Conservation (phyloP, 2,329 filamentous ascomycete species). For the Monosporascus sp. region DNA sequence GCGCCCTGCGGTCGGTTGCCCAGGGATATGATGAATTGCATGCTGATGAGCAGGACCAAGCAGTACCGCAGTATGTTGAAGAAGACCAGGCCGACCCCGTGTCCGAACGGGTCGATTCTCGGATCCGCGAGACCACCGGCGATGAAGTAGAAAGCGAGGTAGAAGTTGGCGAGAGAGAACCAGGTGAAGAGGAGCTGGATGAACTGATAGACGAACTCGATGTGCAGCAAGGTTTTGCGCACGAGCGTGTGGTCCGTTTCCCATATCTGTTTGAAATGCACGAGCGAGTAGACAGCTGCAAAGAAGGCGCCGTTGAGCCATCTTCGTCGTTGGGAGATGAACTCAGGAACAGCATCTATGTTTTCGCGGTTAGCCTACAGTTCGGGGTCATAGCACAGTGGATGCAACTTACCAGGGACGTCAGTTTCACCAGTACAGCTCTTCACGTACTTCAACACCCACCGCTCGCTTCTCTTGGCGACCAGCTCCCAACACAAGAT, state of each 20-base stretch:
- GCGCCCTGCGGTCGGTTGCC: conserved; percentile 95
- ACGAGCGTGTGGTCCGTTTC: conserved; percentile 82
- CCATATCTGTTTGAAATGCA: conserved; percentile 94
- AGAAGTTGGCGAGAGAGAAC: conserved; percentile 98
- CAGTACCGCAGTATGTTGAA: conserved; percentile 83
- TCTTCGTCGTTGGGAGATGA: conserved; percentile 90
- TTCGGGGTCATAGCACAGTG: conserved; percentile 1
- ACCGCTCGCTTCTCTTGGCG: conserved; percentile 87
- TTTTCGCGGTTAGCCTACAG: conserved; percentile 22
- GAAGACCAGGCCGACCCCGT: conserved; percentile 76
- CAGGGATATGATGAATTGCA: conserved; percentile 94
- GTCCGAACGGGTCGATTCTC: conserved; percentile 82
- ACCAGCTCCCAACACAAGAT: conserved; percentile 96
- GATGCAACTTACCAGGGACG: conserved; percentile 69
- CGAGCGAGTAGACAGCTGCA: conserved; percentile 92
- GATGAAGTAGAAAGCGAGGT: conserved; percentile 97
- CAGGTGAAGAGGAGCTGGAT: conserved; percentile 91
- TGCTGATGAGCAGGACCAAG: conserved; percentile 80
- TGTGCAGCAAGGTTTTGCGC: conserved; percentile 85
- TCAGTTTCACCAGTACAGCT: conserved; percentile 95
- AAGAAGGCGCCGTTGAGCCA: conserved; percentile 99
- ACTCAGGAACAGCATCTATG: conserved; percentile 84
- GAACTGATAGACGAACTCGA: conserved; percentile 95
- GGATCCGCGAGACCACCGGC: conserved; percentile 81
- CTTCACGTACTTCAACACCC: conserved; percentile 98